Percentiles rank a stretch among this genome's conserved stretches.
Evolutionary conservation across 164 flowering plant species (phyloP).

Genomic region (Vitis cinerea): DNA sequence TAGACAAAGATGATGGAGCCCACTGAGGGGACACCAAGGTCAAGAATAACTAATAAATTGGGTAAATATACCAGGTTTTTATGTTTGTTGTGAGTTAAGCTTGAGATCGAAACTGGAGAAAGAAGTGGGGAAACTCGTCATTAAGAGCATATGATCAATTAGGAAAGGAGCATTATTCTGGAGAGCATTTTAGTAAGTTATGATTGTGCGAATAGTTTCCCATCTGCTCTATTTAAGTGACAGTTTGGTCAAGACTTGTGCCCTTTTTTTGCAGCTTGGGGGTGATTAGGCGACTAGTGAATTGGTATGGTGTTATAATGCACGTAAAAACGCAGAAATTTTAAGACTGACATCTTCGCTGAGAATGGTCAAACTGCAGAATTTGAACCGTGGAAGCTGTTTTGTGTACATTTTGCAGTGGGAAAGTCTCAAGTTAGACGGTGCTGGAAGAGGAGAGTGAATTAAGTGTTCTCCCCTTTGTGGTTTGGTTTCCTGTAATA

Average conservation of each 20-base stretch:
- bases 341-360: background rate
- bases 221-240: background rate
- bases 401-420: background rate
- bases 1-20: constrained; percentile 12
- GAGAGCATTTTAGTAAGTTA: background rate
- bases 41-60: constrained; percentile 7
- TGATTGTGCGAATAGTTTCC: background rate
- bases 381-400: background rate
- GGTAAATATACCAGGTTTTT: constrained; percentile 8
- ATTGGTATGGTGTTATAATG: background rate
- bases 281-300: background rate
- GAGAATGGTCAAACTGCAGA: background rate
- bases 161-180: background rate
- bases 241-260: background rate
- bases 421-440: background rate
- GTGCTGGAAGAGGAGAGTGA: background rate
- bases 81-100: constrained; percentile 15
- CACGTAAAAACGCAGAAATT: too few species aligned
- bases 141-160: background rate
- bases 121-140: background rate
- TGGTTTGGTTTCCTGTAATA: background rate
- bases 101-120: background rate
- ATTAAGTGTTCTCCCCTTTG: background rate
- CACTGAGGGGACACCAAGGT: background rate
- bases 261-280: constrained; percentile 1